Base-by-base conservation (phyloP, 192 early-diverging fungal species). In the Coemansia sp. region DNA sequence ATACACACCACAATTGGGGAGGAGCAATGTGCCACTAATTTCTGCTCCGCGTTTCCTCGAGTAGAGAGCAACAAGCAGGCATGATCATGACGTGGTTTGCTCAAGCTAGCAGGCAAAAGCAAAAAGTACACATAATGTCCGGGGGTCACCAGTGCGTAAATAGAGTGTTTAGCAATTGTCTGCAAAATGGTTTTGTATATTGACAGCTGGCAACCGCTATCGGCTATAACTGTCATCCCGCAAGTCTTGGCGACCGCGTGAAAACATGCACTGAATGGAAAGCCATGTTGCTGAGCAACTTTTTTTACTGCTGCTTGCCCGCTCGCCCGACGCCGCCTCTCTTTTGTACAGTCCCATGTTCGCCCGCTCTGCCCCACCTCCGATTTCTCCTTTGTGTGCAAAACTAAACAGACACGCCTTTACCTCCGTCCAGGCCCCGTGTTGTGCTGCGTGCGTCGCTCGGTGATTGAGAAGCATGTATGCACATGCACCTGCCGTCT, bases 381-480 rank as follows among this genome's bases (percentile, higher is more conserved):
- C 22, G 9, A 38, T 15, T 12, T 22, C 22, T 12, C 14, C 43
- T 46, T 22, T 26, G 21, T 46, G 43, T 22, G 43, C 43, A 46
- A 24, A 22, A 22, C 26, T 22, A 46, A n/a, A n/a, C 43, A 46
- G 43, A 26, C 43, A 46, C 22, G 43, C 43, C 26, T 46, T 26
- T 22, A 26, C 43, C 43, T 46, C 43, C 26, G 43, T 46, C 18
- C 43, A 24, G 9, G 10, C 19, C 43, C 11, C 43, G 43, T 46
- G 43, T 4, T 46, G 43, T 26, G 21, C 43, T 46, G 43, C 43
- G 22, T 46, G 43, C 5, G 21, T 46, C 14, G 43, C 43, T 46
- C 43, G 43, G 43, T 46, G 43, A 46, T 46, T 46, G 43, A 46
- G 43, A 46, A 46, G 43, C 43, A 46, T 46, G 43, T 46, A 46